A percentile compares a stretch with the other conserved stretches of the same genome.
Conservation (phyloP, 2,329 filamentous ascomycete genomes). For the Paraphaeosphaeria sporulosa region DNA sequence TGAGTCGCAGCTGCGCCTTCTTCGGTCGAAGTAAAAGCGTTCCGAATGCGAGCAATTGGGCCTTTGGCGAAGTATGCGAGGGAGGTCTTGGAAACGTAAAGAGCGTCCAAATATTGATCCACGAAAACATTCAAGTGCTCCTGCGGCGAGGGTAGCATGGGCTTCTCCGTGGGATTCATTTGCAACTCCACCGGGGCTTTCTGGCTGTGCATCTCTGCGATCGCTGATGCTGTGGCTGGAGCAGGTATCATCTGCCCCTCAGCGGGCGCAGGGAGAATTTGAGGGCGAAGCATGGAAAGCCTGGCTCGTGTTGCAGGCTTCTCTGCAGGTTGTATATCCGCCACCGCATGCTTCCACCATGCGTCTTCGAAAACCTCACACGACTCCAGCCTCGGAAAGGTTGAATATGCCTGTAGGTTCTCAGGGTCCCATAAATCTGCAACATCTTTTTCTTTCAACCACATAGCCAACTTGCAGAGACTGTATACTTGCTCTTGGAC, state of each 20-base stretch:
- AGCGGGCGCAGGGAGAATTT: constrained; percentile 12
- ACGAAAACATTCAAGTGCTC: constrained; percentile 61
- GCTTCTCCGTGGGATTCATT: constrained; percentile 17
- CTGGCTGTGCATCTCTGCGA: background rate
- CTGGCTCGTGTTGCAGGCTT: constrained; percentile 32
- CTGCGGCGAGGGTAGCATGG: constrained; percentile 34
- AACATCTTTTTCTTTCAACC: constrained; percentile 68
- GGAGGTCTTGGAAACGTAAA: constrained; percentile 68
- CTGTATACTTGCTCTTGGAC: constrained; percentile 69
- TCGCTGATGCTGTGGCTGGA: background rate
- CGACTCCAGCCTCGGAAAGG: constrained; percentile 58
- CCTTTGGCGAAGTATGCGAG: constrained; percentile 86
- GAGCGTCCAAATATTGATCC: constrained; percentile 52
- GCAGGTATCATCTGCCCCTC: constrained; percentile 15
- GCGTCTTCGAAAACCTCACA: constrained; percentile 9
- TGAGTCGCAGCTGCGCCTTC: constrained; percentile 67
- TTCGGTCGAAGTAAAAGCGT: constrained; percentile 70
- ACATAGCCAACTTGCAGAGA: constrained; percentile 71
- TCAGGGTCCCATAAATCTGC: constrained; percentile 35
- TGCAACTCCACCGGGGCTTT: constrained; percentile 9
- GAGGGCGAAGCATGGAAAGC: constrained; percentile 42
- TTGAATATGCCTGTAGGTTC: constrained; percentile 59
- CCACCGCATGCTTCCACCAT: constrained; percentile 45
- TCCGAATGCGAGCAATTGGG: constrained; percentile 76
- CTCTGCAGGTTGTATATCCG: constrained; percentile 27